These are phyloP conservation scores for Strobilomyces confusus DNA, from an alignment of 768 basidiomycete species.

Conservation along the genomic window DNA sequence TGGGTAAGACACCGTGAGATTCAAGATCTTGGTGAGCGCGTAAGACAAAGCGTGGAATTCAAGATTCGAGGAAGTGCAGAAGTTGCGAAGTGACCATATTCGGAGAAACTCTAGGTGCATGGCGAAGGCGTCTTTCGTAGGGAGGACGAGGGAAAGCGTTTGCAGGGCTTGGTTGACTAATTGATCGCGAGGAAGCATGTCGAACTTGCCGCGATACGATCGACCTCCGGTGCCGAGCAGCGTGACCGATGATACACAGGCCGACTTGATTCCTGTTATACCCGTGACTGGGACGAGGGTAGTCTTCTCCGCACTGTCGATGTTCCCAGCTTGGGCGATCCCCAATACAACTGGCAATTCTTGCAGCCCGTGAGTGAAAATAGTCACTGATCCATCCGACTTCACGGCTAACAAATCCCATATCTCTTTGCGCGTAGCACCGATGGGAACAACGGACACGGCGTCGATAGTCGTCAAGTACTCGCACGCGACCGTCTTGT, in stretches of 20 bases:
- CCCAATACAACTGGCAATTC: slow-evolving; percentile 38
- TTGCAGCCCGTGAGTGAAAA: slow-evolving; percentile 62
- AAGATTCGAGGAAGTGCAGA: slow-evolving; percentile 40
- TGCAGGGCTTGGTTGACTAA: slow-evolving; percentile 60
- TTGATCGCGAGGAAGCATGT: slow-evolving; percentile 50
- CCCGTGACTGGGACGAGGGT: slow-evolving; percentile 19
- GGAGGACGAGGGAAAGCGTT: slow-evolving; percentile 58
- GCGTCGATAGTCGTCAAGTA: slow-evolving; percentile 41
- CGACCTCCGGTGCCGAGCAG: slow-evolving; percentile 52
- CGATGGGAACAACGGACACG: slow-evolving; percentile 52
- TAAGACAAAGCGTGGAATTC: slow-evolving; percentile 56
- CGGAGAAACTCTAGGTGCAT: slow-evolving; percentile 55
- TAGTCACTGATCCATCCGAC: slow-evolving; percentile 46
- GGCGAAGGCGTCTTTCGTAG: slow-evolving; percentile 49
- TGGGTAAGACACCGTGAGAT: slow-evolving; percentile 30
- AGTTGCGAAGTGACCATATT: slow-evolving; percentile 48
- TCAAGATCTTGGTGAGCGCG: slow-evolving; percentile 49
- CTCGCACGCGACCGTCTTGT: slow-evolving; percentile 40
- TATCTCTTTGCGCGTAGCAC: slow-evolving; percentile 57
- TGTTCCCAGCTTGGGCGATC: slow-evolving; percentile 9
- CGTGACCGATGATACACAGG: slow-evolving; percentile 48
- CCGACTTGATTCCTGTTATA: slow-evolving; percentile 45
- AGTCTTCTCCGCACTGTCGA: background rate
- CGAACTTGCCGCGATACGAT: slow-evolving; percentile 44
- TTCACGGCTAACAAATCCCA: slow-evolving; percentile 69